phyloP scores from a whole-genome alignment of 1,139 yeast species.

The Saccharomyces hybrid region DNA sequence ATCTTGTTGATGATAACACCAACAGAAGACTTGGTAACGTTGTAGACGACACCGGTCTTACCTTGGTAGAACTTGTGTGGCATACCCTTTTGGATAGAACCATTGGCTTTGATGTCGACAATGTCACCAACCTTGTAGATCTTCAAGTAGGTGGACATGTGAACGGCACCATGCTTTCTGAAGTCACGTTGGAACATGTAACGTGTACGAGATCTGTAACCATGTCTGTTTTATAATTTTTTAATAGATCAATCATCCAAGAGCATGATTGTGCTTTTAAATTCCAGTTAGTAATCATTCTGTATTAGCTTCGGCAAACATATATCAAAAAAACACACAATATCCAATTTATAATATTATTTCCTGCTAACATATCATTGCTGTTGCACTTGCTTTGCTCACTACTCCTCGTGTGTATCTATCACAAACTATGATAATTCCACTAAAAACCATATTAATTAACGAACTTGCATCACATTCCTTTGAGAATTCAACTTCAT shows the following conservation, averaged over 20 bases:
- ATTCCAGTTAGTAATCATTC: not conserved
- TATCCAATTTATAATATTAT: not conserved
- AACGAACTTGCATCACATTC: not conserved
- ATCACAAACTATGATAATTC: not conserved
- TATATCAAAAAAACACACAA: not conserved
- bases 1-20: slow-evolving; percentile 98
- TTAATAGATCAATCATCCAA: not conserved
- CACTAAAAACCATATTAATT: not conserved
- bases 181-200: slow-evolving; percentile 99
- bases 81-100: slow-evolving; percentile 99
- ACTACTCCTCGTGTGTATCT: not conserved
- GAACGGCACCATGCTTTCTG: slow-evolving; percentile 94
- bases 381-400: not conserved
- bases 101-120: slow-evolving; percentile 98
- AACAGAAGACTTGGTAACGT: slow-evolving; percentile 96
- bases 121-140: slow-evolving; percentile 98
- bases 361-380: not conserved
- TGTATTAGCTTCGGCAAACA: not conserved
- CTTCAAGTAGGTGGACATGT: slow-evolving; percentile 95
- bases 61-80: slow-evolving; percentile 99
- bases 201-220: slow-evolving; percentile 99
- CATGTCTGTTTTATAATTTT: slow-evolving; percentile 54
- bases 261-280: not conserved
- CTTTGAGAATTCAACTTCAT: not conserved
- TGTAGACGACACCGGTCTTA: slow-evolving; percentile 98